Percentiles rank a stretch among this genome's conserved stretches.
Evolutionary conservation across 139 green algal genomes (phyloP).

Genomic region (Desmodesmus armatus): DNA sequence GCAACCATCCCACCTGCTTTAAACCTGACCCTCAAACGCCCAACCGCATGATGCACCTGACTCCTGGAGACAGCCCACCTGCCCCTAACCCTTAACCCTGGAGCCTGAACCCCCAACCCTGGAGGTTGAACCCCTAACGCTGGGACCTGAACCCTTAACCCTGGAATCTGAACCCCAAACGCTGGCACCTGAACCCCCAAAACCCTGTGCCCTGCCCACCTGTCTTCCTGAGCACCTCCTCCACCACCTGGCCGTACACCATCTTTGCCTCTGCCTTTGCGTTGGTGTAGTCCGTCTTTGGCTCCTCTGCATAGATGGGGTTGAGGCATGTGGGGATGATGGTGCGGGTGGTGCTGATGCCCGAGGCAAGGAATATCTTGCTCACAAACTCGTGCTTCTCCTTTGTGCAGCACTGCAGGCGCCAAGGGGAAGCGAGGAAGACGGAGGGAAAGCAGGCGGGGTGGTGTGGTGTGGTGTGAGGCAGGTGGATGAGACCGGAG

Average conservation of each 20-base stretch:
- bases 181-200: background rate
- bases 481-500: background rate
- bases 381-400: constrained; percentile 44
- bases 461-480: background rate
- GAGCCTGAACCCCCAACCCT: too few species aligned
- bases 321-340: constrained; percentile 34
- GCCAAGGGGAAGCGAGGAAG: background rate
- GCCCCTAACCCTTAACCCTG: too few species aligned
- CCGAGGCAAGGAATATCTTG: constrained; percentile 25
- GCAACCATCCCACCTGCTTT: too few species aligned
- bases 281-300: constrained; percentile 40
- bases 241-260: constrained; percentile 37
- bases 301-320: constrained; percentile 12
- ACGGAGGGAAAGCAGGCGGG: background rate
- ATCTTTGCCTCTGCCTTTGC: constrained; percentile 37
- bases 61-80: too few species aligned
- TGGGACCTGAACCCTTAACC: too few species aligned
- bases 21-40: too few species aligned
- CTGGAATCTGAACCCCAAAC: background rate
- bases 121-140: too few species aligned
- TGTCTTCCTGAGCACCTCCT: constrained; percentile 44
- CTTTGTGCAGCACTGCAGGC: constrained; percentile 39
- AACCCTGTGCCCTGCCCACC: constrained; percentile 1
- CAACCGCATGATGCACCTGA: background rate
- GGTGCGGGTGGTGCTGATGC: constrained; percentile 37